Percentiles rank a stretch among this genome's conserved stretches.
Conservation (phyloP, 768 basidiomycete species). For the Hygrophoropsis aurantiaca region DNA sequence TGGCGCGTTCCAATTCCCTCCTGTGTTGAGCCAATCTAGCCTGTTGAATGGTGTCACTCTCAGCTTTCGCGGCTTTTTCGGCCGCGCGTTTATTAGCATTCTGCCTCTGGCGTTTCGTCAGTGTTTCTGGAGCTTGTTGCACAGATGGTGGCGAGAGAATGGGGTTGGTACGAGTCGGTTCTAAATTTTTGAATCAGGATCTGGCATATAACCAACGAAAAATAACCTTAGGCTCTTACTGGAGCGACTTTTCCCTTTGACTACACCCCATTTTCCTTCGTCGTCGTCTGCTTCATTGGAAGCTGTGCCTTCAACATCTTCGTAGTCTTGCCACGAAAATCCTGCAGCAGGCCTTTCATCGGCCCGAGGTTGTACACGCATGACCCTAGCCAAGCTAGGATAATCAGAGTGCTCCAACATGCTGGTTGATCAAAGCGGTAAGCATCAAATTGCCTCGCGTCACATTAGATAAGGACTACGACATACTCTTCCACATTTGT, state of each 20-base stretch:
- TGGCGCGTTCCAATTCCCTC: slow-evolving; percentile 54
- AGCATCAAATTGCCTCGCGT: background rate
- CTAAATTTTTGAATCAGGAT: slow-evolving; percentile 14
- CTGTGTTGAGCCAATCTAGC: slow-evolving; percentile 57
- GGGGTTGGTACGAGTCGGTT: slow-evolving; percentile 7
- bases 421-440: slow-evolving; percentile 34
- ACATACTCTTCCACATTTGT: slow-evolving; percentile 73
- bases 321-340: slow-evolving; percentile 78
- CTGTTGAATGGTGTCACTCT: slow-evolving; percentile 50
- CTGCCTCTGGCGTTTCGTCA: slow-evolving; percentile 71
- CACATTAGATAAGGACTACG: background rate
- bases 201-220: no score
- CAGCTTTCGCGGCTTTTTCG: slow-evolving; percentile 55
- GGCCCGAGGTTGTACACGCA: slow-evolving; percentile 62
- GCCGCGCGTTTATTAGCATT: slow-evolving; percentile 61
- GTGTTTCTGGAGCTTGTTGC: slow-evolving; percentile 40
- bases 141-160: slow-evolving; percentile 10
- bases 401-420: slow-evolving; percentile 63
- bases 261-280: slow-evolving; percentile 76
- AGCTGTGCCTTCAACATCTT: slow-evolving; percentile 48
- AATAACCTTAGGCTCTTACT: no score
- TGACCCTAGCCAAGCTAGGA: slow-evolving; percentile 58
- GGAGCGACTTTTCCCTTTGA: slow-evolving; percentile 51
- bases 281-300: slow-evolving; percentile 71
- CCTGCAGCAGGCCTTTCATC: slow-evolving; percentile 61